phyloP scores from a whole-genome alignment of 768 basidiomycete genomes.

The Phlebiopsis flavidoalba region DNA sequence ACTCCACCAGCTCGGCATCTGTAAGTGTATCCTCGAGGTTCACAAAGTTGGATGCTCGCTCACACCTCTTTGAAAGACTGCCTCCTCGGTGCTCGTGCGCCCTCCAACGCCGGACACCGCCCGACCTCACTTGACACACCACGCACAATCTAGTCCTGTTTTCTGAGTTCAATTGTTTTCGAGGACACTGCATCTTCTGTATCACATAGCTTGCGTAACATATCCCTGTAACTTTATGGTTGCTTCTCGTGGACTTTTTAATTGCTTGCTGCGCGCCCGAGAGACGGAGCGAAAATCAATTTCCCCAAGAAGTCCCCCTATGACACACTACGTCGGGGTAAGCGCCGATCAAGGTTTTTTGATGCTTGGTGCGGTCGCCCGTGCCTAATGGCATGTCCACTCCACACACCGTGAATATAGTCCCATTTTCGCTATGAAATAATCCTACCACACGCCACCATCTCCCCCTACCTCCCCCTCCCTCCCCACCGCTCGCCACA shows the following conservation, averaged over 20 bases:
- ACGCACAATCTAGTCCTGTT: background rate
- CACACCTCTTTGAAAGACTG: background rate
- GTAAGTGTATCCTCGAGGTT: slow-evolving; percentile 5
- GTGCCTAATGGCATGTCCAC: background rate
- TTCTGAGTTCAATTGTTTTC: background rate
- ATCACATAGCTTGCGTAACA: background rate
- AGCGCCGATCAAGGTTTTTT: background rate
- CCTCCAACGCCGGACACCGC: background rate
- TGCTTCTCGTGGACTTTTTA: background rate
- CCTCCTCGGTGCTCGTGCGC: background rate
- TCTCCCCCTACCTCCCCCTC: slow-evolving; percentile 3
- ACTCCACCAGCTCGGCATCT: slow-evolving; percentile 12
- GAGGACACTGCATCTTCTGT: background rate
- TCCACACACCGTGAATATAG: background rate
- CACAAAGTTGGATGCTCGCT: background rate
- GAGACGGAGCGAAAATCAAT: background rate
- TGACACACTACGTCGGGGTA: background rate
- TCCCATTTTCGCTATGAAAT: background rate
- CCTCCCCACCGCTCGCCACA: background rate
- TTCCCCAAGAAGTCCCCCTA: background rate
- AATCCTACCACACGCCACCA: background rate
- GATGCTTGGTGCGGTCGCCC: background rate
- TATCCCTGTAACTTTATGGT: background rate
- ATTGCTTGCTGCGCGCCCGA: background rate
- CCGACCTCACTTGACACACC: background rate